Percentiles rank a stretch among this genome's conserved stretches.
Evolutionary conservation across 345 rosid genomes (phyloP).

Genomic region (Arabidopsis arenosa): DNA sequence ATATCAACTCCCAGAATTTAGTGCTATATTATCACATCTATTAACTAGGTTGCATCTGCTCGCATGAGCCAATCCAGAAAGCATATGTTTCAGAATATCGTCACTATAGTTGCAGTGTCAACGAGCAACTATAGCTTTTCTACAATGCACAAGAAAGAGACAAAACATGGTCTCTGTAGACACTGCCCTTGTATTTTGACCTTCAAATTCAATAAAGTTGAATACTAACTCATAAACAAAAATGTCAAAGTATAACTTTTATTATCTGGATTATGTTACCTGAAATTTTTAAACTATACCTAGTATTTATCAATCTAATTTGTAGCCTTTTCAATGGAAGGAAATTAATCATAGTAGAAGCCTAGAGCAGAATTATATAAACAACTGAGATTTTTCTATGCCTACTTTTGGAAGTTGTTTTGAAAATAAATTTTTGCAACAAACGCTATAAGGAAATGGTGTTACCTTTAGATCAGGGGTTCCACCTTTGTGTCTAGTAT

Average conservation of each 20-base stretch:
- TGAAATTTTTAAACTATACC: no score
- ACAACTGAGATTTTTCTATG: background rate
- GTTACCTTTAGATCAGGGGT: slow-evolving; percentile 93
- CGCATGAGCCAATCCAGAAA: background rate
- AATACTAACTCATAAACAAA: background rate
- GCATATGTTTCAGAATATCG: background rate
- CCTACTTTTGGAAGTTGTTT: background rate
- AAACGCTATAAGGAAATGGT: slow-evolving; percentile 4
- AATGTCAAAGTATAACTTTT: background rate
- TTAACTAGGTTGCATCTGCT: background rate
- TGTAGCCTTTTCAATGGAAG: no score
- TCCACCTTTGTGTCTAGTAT: slow-evolving; percentile 98
- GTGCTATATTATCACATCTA: background rate
- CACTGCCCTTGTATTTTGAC: background rate
- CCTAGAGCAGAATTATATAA: background rate
- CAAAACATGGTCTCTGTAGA: background rate
- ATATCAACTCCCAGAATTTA: background rate
- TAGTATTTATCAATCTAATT: no score
- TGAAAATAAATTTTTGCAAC: no score
- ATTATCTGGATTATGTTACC: no score
- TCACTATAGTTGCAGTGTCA: background rate
- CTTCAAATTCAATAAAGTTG: background rate
- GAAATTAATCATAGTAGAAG: no score
- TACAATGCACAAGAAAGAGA: background rate
- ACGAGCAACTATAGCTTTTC: background rate